Evolutionary conservation across 2,329 filamentous ascomycete species (phyloP).

Genomic region (Coniochaeta hoffmannii): DNA sequence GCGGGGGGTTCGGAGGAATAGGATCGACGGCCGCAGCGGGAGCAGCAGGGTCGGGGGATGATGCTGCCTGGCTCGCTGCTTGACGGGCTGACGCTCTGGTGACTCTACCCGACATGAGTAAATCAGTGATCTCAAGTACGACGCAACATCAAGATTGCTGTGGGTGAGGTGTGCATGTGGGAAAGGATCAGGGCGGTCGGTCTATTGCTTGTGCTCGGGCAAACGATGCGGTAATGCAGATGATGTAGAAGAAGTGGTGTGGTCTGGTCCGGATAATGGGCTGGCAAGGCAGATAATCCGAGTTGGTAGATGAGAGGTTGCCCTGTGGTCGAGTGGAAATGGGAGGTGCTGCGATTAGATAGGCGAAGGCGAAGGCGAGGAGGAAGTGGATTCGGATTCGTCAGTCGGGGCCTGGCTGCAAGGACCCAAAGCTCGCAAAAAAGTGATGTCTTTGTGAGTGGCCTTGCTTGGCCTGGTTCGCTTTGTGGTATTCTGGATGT

Average conservation of each 20-base stretch:
- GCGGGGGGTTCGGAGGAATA: constrained; percentile 2
- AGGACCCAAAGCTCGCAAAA: not conserved
- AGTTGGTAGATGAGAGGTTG: not conserved
- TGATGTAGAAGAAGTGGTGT: not conserved
- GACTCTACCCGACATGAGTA: constrained; percentile 93
- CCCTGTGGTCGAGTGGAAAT: too few species aligned
- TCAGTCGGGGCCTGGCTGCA: not conserved
- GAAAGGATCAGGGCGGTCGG: not conserved
- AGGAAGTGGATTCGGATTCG: not conserved
- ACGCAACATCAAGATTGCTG: constrained; percentile 14
- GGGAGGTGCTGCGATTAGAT: not conserved
- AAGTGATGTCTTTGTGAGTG: not conserved
- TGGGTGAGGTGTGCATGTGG: not conserved
- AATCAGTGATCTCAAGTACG: constrained; percentile 18
- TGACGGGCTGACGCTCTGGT: constrained; percentile 92
- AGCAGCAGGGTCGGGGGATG: constrained; percentile 29
- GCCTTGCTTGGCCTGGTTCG: not conserved
- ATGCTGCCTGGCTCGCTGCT: constrained; percentile 59
- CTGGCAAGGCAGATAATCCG: not conserved
- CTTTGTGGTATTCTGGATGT: not conserved
- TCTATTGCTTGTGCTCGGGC: not conserved
- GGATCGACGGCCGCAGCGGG: constrained; percentile 24
- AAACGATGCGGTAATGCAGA: not conserved
- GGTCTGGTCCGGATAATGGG: not conserved
- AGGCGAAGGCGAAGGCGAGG: not conserved